Base-by-base conservation (phyloP, 352 stramenopile genomes). In the Globisporangium yorkense region DNA sequence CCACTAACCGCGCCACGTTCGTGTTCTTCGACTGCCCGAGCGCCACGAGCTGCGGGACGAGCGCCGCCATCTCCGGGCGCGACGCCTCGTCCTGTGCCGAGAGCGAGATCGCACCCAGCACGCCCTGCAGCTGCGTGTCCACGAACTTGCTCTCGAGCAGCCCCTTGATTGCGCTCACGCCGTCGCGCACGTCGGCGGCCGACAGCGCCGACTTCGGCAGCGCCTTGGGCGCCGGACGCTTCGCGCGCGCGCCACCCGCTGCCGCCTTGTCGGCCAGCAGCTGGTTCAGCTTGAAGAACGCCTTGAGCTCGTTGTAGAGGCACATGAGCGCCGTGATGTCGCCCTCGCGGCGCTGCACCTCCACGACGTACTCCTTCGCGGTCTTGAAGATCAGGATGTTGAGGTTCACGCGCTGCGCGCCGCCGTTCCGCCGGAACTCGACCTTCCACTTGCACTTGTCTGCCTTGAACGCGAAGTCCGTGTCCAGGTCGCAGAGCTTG, bases 391-490 rank as follows among this genome's bases (percentile, higher is more conserved):
- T 70, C 45, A 84, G 56, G 9, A 94, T 87, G 69, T 94, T 91
- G 33, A 92, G 68, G 47, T 73, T 75, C 43, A 91, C 82, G 51
- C 81, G 80, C 62, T 87, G 78, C 16, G 69, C 64, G 27, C 72
- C 68, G 52, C 63, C 57, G 51, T 70, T 70, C 49, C 73, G 77
- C 4, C 82, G 80, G 70, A 86, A 88, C 50, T 88, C 75, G 46
- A 92, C 82, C 67, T 92, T 94, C 84, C 84, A 94, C 70, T 94
- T 94, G 74, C 82, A 91, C 72, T 94, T 94, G 61, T 86, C 70
- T 8, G 71, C 67, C 62, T 94, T 90, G 64, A 94, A 94, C 59
- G 74, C 71, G 54, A 88, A 94, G 61, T 94, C 84, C 54, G 84
- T 89, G 67, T 91, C 84, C 39, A 94, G 65, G 55, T 92, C 82